Evolutionary conservation across 192 early-diverging fungal genomes (phyloP).

Genomic region (Coemansia sp.): DNA sequence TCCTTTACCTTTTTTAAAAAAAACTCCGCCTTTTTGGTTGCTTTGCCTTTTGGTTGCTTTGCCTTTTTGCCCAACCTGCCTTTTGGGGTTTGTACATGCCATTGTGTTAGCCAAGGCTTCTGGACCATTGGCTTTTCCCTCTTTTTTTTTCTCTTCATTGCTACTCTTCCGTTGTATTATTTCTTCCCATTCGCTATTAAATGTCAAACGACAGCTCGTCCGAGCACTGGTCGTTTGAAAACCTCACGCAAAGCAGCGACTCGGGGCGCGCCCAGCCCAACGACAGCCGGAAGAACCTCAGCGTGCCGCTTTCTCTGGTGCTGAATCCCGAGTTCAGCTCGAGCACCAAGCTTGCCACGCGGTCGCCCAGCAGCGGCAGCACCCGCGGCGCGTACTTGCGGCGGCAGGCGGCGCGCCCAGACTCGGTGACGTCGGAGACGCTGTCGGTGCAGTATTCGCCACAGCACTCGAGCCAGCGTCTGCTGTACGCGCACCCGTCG

Average conservation of each 20-base stretch:
- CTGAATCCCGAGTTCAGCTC: slow-evolving; percentile 6
- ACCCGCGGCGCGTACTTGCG: slow-evolving; percentile 12
- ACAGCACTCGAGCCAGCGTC: slow-evolving; percentile 21
- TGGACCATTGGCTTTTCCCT: neutral
- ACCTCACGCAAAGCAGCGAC: slow-evolving; percentile 47
- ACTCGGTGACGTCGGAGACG: slow-evolving; percentile 25
- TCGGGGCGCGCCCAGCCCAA: slow-evolving; percentile 13
- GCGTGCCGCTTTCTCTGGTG: slow-evolving; percentile 40
- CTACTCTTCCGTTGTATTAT: neutral
- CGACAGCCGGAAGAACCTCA: slow-evolving; percentile 16
- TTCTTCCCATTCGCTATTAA: slow-evolving; percentile 15
- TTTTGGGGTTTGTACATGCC: no score
- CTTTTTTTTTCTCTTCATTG: slow-evolving; percentile 5
- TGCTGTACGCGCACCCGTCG: slow-evolving; percentile 10
- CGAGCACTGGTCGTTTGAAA: slow-evolving; percentile 54
- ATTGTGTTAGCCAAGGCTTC: no score
- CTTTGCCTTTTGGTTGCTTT: no score
- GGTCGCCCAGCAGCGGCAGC: slow-evolving; percentile 35
- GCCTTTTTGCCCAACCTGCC: neutral
- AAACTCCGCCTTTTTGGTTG: no score
- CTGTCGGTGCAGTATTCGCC: slow-evolving; percentile 16
- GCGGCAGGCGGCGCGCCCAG: slow-evolving; percentile 15
- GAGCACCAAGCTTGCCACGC: slow-evolving; percentile 4
- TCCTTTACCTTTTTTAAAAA: no score
- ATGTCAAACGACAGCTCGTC: slow-evolving; percentile 60